A percentile compares a stretch with the other conserved stretches of the same genome.
Conservation (phyloP, 768 basidiomycete genomes). For the Amanita fuliginea region DNA sequence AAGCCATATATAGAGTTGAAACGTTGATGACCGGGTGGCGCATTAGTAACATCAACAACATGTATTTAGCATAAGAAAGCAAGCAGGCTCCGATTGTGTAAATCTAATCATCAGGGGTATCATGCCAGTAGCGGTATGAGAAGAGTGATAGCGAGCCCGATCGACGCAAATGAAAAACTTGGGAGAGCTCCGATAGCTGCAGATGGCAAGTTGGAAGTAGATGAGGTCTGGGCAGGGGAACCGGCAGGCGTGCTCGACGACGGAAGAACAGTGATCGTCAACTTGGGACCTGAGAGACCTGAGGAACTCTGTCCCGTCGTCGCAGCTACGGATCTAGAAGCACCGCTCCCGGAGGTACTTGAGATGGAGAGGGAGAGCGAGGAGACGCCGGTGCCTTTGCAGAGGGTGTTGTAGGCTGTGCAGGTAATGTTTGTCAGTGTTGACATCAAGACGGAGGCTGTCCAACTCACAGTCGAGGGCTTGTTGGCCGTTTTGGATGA, state of each 20-base stretch:
- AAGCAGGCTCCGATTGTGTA: background rate
- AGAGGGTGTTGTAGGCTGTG: background rate
- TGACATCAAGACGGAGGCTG: too few relatives aligned
- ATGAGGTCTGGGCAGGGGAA: background rate
- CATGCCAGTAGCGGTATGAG: background rate
- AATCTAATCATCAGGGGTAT: background rate
- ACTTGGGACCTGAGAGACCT: background rate
- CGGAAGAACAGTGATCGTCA: too few relatives aligned
- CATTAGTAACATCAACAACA: too few relatives aligned
- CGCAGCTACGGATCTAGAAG: too few relatives aligned
- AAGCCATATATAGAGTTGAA: too few relatives aligned
- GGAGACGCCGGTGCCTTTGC: background rate
- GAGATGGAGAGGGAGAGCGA: background rate
- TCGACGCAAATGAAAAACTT: background rate
- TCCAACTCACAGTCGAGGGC: background rate
- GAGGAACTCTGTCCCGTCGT: too few relatives aligned
- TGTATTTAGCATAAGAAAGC: background rate
- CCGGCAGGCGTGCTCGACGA: too few relatives aligned
- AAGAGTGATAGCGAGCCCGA: background rate
- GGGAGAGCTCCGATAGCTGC: background rate
- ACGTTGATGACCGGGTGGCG: too few relatives aligned
- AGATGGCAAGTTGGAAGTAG: background rate
- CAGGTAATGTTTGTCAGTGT: background rate
- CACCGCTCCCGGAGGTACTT: background rate
- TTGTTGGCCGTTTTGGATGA: slow-evolving; percentile 1